Conservation (phyloP, 345 rosid genomes). For the Hibiscus tridactylites region DNA sequence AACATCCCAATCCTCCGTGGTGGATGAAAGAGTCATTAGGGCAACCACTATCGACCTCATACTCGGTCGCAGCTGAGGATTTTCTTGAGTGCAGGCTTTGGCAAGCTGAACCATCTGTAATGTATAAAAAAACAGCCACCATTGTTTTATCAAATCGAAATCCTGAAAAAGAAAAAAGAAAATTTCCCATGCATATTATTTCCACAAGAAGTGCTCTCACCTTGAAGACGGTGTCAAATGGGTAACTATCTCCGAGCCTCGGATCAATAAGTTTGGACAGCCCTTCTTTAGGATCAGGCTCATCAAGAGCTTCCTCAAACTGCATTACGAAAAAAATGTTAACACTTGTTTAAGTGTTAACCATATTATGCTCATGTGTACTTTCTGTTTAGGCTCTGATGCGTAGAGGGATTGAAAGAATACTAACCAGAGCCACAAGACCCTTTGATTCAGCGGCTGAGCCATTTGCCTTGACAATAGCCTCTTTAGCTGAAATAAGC, state of each 20-base stretch:
- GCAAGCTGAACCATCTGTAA: conserved; percentile 88
- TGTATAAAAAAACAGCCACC: not conserved
- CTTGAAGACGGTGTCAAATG: conserved; percentile 65
- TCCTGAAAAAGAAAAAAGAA: not conserved
- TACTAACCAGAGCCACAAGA: conserved; percentile 78
- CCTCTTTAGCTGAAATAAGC: conserved; percentile 85
- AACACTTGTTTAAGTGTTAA: not conserved
- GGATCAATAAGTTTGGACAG: conserved; percentile 59
- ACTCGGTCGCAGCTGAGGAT: conserved; percentile 67
- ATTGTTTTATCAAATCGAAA: conserved; percentile 5
- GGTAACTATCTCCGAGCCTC: conserved; percentile 65
- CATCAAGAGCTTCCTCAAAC: conserved; percentile 70
- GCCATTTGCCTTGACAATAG: conserved; percentile 56
- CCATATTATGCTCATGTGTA: not conserved
- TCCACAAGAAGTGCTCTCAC: conserved; percentile 23
- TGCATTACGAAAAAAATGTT: conserved; percentile 11
- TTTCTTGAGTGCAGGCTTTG: conserved; percentile 77
- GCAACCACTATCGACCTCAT: conserved; percentile 93
- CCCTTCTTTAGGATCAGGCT: conserved; percentile 49
- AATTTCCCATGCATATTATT: not conserved
- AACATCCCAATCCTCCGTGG: conserved; percentile 77
- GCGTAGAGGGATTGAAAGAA: conserved; percentile 9
- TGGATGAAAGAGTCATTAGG: conserved; percentile 70
- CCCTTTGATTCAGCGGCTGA: conserved; percentile 57
- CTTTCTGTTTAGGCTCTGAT: not conserved